These are phyloP conservation scores for Chlamydomonas incerta DNA, from an alignment of 139 green algal species.

Conservation along the genomic window DNA sequence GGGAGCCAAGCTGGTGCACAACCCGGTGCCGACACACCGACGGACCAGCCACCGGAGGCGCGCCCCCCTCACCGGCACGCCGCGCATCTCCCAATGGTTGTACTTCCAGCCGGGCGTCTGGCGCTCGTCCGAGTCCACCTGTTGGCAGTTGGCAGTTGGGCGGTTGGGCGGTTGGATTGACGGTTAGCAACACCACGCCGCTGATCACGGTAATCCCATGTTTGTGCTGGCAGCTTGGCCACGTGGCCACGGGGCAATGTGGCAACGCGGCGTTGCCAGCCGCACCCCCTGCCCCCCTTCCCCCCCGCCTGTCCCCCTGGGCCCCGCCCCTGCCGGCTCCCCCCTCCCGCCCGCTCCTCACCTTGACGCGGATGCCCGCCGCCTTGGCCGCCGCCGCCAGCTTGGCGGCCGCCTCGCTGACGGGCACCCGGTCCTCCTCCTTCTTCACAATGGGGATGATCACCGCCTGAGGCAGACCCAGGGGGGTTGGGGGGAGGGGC, in stretches of 20 bases:
- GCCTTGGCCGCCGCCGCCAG: constrained; percentile 69
- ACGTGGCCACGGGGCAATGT: too few relatives aligned
- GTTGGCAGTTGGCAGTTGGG: not conserved
- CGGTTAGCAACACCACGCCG: too few relatives aligned
- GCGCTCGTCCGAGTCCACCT: constrained; percentile 82
- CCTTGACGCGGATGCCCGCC: constrained; percentile 86
- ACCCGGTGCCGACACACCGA: too few relatives aligned
- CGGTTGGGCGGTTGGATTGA: not conserved
- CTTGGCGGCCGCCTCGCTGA: constrained; percentile 70
- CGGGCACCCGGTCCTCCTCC: constrained; percentile 74
- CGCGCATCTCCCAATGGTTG: constrained; percentile 98
- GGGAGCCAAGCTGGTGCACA: too few relatives aligned
- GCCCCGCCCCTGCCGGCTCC: too few relatives aligned
- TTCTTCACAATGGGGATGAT: constrained; percentile 96
- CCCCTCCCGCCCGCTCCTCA: not conserved
- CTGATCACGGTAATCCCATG: too few relatives aligned
- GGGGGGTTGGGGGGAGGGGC: not conserved
- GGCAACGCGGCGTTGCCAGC: too few relatives aligned
- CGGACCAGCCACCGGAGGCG: too few relatives aligned
- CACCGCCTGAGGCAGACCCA: constrained; percentile 76
- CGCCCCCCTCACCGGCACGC: constrained; percentile 61
- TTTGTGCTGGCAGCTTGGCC: too few relatives aligned
- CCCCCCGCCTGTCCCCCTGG: too few relatives aligned
- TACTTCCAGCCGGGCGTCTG: constrained; percentile 97
- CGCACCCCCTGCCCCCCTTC: too few relatives aligned